Evolutionary conservation across 1,139 yeast species (phyloP), one percentile per base, ranked within the genome.

Genomic region (Meyerozyma smithsonii): DNA sequence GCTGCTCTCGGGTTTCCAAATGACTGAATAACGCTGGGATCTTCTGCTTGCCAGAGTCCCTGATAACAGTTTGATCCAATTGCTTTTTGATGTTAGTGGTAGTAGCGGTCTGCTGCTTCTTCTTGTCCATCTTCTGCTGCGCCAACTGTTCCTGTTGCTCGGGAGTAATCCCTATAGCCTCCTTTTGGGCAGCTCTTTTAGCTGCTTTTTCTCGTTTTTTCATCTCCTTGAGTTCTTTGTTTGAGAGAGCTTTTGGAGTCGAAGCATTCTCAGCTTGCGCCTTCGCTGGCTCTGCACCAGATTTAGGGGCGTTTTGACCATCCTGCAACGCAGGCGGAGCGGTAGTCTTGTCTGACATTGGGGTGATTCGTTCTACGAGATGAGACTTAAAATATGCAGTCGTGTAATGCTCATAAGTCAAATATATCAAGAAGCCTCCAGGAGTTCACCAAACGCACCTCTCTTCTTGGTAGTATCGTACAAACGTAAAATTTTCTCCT

Each of bases 131-230:
- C 33, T 66, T 73, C 46, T 63, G 69, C 42, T 64, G 66, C 3
- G 73, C 70, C 35, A 59, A 48, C 40, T 65, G 60, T 39, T 61
- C 61, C 45, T 67, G 72, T 45, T 69, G 70, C 47, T 68, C 75
- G 4, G 70, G 68, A 20, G 66, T 57, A 28, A 77, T 71, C 6
- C 80, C 81, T 39, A 58, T 69, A 11, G 77, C 78, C 46, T 67
- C 75, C 51, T 79, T 81, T 47, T 79, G 73, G 15, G 76, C 76
- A 5, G 90, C 90, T 59, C 97, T 72, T 59, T 87, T 86, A 36
- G 92, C 95, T 5, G 95, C 92, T 61, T 90, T 90, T 54, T 89
- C 96, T 53, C 80, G 78, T 70, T 89, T 88, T 59, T 88, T 87
- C 59, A 82, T 65, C 52, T 89, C 96, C 58, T 90, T 90, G 48